Evolutionary conservation across 2,329 filamentous ascomycete genomes (phyloP), one percentile per base, ranked within the genome.

Genomic region (Epichloe scottii): DNA sequence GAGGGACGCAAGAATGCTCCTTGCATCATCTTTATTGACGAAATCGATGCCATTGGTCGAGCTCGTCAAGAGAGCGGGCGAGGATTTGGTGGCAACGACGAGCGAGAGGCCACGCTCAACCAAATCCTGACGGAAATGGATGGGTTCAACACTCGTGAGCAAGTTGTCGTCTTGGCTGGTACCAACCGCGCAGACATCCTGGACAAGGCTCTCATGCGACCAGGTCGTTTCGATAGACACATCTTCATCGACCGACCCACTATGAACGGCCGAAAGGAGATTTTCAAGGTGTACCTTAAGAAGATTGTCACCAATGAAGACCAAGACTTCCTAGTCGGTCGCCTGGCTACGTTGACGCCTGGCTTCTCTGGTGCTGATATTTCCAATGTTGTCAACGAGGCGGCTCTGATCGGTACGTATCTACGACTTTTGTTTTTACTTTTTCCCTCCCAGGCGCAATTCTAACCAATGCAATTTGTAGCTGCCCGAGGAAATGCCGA

Each of bases 81-180:
- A 45, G 71, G 72, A 53, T 85, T 86, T 39, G 90, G 91, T 56
- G 93, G 93, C 55, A 97, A 97, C 63, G 93, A 98, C 64, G 93
- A 98, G 72, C 85, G 93, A 55, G 93, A 98, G 71, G 88, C 87
- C 46, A 98, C 93, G 0, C 82, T 98, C 30, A 98, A 98, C 70
- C 93, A 98, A 71, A 97, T 98, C 55, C 75, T 98, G 50, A 98
- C 93, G 0, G 93, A 98, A 68, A 98, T 98, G 93, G 93, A 98
- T 66, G 93, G 91, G 53, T 97, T 97, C 81, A 96, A 96, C 70
- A 97, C 91, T 7, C 81, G 85, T 2, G 91, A 97, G 63, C 91
- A 97, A 71, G 87, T 98, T 41, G 91, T 98, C 49, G 93, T 98
- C 34, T 78, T 98, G 55, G 93, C 93, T 46, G 93, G 93, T 72